Evolutionary conservation across 805 yeast genomes (phyloP).

Genomic region (Schizosaccharomyces lindneri): DNA sequence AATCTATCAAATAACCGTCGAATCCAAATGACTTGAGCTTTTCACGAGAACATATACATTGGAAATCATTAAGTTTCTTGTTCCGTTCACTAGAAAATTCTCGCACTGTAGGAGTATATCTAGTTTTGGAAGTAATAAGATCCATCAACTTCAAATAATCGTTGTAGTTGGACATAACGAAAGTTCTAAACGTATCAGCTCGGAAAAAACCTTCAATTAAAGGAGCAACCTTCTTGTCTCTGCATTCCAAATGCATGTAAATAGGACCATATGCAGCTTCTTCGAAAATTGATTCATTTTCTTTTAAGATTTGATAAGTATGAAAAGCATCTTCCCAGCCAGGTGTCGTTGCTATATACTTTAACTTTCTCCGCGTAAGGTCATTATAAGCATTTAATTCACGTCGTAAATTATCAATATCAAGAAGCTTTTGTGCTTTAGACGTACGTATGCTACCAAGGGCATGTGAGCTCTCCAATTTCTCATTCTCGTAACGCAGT

Average conservation of each 20-base stretch:
- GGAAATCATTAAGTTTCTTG: constrained; percentile 9
- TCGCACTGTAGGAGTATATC: constrained; percentile 18
- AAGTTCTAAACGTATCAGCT: background rate
- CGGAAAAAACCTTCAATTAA: background rate
- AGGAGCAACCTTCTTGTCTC: background rate
- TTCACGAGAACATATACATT: constrained; percentile 9
- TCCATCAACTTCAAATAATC: background rate
- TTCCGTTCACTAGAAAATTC: constrained; percentile 11
- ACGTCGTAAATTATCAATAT: background rate
- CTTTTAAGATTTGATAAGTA: background rate
- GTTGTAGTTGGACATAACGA: background rate
- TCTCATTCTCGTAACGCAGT: background rate
- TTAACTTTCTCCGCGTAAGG: background rate
- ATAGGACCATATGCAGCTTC: background rate
- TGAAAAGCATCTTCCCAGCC: background rate
- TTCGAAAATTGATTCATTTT: background rate
- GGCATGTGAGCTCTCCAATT: background rate
- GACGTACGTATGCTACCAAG: background rate
- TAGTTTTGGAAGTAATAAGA: background rate
- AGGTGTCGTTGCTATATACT: background rate
- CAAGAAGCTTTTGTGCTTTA: background rate
- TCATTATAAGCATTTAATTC: background rate
- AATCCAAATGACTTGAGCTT: constrained; percentile 33
- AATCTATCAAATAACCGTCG: constrained; percentile 56
- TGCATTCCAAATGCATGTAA: background rate